These are phyloP conservation scores for Teratosphaeriaceae sp. DNA, from an alignment of 2,329 filamentous ascomycete species.

Conservation along the genomic window DNA sequence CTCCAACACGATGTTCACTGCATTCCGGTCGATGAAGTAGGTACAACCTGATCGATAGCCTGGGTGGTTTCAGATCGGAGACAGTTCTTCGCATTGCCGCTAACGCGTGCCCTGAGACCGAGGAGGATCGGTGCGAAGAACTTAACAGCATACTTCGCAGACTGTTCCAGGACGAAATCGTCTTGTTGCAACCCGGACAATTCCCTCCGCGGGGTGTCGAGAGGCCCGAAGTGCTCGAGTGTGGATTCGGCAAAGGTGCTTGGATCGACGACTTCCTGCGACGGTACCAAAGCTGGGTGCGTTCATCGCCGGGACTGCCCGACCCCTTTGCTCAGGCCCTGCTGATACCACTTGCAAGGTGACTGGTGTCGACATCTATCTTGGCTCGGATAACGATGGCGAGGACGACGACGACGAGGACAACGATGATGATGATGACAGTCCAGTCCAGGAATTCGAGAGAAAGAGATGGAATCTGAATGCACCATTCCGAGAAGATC, in stretches of 20 bases:
- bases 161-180: slow-evolving; percentile 16
- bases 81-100: neutral
- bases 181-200: slow-evolving; percentile 13
- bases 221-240: slow-evolving; percentile 24
- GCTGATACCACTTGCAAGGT: slow-evolving; percentile 17
- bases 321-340: too few relatives aligned
- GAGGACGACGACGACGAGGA: slow-evolving; percentile 19
- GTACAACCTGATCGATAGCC: slow-evolving; percentile 5
- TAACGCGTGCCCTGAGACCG: slow-evolving; percentile 15
- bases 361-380: slow-evolving; percentile 28
- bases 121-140: slow-evolving; percentile 24
- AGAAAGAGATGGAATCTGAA: slow-evolving; percentile 31
- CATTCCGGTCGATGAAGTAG: slow-evolving; percentile 30
- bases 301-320: too few relatives aligned
- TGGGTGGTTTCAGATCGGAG: neutral
- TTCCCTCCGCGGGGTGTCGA: slow-evolving; percentile 17
- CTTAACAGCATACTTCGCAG: slow-evolving; percentile 23
- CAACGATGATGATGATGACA: slow-evolving; percentile 14
- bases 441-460: slow-evolving; percentile 20
- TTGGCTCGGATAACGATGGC: slow-evolving; percentile 16
- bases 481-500: slow-evolving; percentile 20
- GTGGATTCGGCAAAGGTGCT: slow-evolving; percentile 26
- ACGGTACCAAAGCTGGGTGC: too few relatives aligned
- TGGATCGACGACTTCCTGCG: slow-evolving; percentile 30
- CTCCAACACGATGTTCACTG: slow-evolving; percentile 23